Base-by-base conservation (phyloP, 768 basidiomycete genomes). In the Leucogyrophana mollusca region DNA sequence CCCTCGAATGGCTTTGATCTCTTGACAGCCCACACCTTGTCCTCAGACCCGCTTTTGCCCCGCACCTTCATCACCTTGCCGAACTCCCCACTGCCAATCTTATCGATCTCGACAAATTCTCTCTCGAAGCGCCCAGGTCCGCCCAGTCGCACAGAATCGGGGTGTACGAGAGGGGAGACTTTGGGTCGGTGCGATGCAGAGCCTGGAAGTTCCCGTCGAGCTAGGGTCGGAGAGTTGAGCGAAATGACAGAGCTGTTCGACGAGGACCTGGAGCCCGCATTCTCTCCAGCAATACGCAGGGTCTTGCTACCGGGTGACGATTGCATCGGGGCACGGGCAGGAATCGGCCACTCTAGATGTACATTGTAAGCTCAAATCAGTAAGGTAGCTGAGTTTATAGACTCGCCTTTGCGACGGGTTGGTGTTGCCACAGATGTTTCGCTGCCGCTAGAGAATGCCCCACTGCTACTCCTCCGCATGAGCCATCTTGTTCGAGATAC, bases 1-100 rank as follows among this genome's bases (percentile, higher is more conserved):
- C 95, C 95, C 59, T 93, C 89, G 56, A 96, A 94, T 24, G 82
- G 78, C 70, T 94, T 94, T 23, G 91, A 94, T 63, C 90, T 88
- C 76, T 99, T 99, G 59, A 99, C 82, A 9, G 95, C 95, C 64
- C 78, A 94, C 25, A 90, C 67, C 39, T 70, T 67, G 27, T 63
- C 58, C 30, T 78, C 71, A 50, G 74, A 68, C 50, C 69, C 73
- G 33, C 76, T 73, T 69, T 92, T 90, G 61, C 74, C 72, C 45
- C 77, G 79, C 34, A 86, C 90, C 68, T 88, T 90, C 69, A 92
- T 87, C 16, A 93, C 95, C 58, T 87, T 87, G 20, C 94, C 94
- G 66, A 97, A 98, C 61, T 92, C 91, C 11, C 95, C 95, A 42
- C 84, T 85, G 4, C 95, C 95, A 9, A 97, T 73, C 57, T 85